Evolutionary conservation across 108 stramenopile genomes (phyloP), one percentile per base, ranked within the genome.

Genomic region (Cyclostephanos invisitatus): DNA sequence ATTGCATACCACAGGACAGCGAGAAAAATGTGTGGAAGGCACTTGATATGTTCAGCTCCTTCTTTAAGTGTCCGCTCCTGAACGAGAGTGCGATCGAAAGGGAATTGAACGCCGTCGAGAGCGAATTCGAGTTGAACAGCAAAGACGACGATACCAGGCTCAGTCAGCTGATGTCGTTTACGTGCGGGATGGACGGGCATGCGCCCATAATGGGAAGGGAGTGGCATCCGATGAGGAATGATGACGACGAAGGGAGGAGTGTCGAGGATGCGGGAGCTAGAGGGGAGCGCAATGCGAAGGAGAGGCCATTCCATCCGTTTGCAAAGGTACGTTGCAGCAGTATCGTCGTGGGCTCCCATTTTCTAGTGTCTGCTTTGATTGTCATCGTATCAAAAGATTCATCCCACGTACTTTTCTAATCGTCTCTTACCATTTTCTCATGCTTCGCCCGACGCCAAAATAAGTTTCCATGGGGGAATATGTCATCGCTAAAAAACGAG

Each of bases 71-170:
- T 28, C 99, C 99, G 12, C 79, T 97, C 17, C 75, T 99, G 83
- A 73, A 75, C 1, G 86, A 85, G 56, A 83, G 80, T n/a, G 80
- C 83, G 55, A 92, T 93, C 7, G 96, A 85, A 29, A 83, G 98
- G 44, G 99, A 99, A 80, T 67, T 99, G 48, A 86, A 97, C 62
- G 94, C 97, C n/a, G 95, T 98, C 37, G 98, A 99, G 87, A 90
- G 95, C 48, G 94, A 98, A 62, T 98, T 97, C 83, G 85, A 94
- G 59, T 83, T 96, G 60, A 86, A 82, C 74, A 89, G 87, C 55
- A 87, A 86, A 53, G 84, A 75, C 58, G 97, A 98, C 77, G 70
- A 77, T 15, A 82, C 69, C 51, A 70, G 97, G n/a, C 22, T 87
- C 59, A 74, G 83, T 53, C 91, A 95, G 63, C 62, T 97, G 3